phyloP scores from a whole-genome alignment of 1,139 yeast genomes.

The Blastobotrys malaysiensis region DNA sequence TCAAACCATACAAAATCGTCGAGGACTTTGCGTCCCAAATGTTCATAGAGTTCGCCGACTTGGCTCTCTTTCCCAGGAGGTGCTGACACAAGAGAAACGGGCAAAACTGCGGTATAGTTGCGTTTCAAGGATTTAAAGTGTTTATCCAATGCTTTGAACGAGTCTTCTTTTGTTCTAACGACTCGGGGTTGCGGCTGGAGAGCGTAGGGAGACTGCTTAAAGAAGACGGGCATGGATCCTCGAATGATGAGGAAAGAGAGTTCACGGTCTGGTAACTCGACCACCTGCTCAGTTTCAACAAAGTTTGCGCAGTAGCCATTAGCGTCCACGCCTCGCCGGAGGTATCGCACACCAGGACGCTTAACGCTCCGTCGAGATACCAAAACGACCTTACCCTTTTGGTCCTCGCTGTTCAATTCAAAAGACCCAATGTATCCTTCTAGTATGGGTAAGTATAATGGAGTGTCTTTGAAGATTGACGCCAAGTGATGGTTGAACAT shows the following conservation, averaged over 20 bases:
- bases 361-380: conserved; percentile 37
- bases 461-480: conserved; percentile 21
- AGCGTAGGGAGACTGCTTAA: conserved; percentile 46
- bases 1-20: conserved; percentile 40
- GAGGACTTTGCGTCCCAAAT: conserved; percentile 23
- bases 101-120: conserved; percentile 29
- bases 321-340: conserved; percentile 43
- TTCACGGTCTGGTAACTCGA: conserved; percentile 13
- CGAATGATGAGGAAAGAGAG: conserved; percentile 28
- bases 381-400: conserved; percentile 20
- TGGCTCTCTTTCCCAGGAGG: conserved; percentile 32
- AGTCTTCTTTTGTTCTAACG: conserved; percentile 29
- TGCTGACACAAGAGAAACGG: conserved; percentile 37
- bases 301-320: conserved; percentile 44
- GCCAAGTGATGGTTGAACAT: conserved; percentile 32
- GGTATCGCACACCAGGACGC: conserved; percentile 44
- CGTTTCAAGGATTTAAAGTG: conserved; percentile 32
- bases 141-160: conserved; percentile 24
- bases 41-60: conserved; percentile 34
- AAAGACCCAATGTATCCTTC: conserved; percentile 36
- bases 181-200: conserved; percentile 41
- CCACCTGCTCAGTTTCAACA: conserved; percentile 41
- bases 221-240: conserved; percentile 50
- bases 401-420: conserved; percentile 8
- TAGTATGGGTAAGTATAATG: conserved; percentile 29